phyloP scores from a whole-genome alignment of 306 rosid species.

The Quercus robur region DNA sequence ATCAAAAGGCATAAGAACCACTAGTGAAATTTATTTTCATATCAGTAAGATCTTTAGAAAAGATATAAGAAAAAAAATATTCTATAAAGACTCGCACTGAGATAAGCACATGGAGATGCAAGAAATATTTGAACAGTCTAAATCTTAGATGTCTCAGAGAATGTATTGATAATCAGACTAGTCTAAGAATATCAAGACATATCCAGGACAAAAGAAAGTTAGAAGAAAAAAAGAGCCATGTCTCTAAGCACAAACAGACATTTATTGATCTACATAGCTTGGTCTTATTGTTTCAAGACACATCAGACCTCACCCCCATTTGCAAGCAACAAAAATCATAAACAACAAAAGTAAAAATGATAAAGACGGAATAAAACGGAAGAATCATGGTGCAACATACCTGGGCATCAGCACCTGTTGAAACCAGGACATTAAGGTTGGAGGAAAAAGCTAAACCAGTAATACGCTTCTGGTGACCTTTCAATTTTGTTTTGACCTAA shows the following conservation, averaged over 20 bases:
- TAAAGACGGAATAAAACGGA: constrained; percentile 11
- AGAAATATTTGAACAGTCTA: background rate
- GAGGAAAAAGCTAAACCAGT: constrained; percentile 84
- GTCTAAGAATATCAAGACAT: no score
- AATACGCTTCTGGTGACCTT: constrained; percentile 74
- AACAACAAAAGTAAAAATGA: background rate
- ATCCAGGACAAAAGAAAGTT: no score
- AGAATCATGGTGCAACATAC: constrained; percentile 35
- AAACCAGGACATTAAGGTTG: constrained; percentile 64
- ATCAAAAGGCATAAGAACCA: background rate
- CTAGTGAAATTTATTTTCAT: background rate
- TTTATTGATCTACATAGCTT: background rate
- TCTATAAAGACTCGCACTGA: background rate
- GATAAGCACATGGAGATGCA: background rate
- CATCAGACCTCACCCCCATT: background rate
- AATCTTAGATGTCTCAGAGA: background rate
- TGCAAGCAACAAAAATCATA: background rate
- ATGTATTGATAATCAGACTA: background rate
- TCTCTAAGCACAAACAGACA: background rate
- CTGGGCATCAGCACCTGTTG: constrained; percentile 86
- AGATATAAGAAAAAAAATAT: background rate
- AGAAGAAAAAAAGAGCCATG: background rate
- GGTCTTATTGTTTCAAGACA: background rate
- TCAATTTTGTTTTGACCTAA: constrained; percentile 74
- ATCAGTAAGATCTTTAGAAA: background rate